Evolutionary conservation across 78 protist genomes (phyloP).

Genomic region (Chrysochromulina tobinii): DNA sequence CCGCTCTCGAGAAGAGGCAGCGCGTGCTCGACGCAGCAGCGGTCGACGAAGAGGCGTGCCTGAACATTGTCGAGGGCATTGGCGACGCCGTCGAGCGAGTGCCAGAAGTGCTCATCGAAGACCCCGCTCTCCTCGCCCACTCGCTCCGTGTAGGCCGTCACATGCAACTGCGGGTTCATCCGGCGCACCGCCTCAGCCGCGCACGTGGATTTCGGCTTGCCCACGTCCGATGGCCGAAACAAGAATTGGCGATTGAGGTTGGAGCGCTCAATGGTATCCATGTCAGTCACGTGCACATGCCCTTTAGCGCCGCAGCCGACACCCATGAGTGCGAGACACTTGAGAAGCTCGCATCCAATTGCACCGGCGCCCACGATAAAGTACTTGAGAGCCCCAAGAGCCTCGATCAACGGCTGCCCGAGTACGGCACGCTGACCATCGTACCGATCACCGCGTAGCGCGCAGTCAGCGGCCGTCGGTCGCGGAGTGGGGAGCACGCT

Average conservation of each 20-base stretch:
- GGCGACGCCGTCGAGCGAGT: conserved; percentile 66
- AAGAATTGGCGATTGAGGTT: conserved; percentile 97
- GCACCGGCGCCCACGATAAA: conserved; percentile 96
- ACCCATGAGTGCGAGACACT: conserved; percentile 93
- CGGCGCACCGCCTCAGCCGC: not conserved
- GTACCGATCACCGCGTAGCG: conserved; percentile 14
- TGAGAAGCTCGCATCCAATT: conserved; percentile 96
- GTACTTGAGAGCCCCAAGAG: not conserved
- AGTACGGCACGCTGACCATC: conserved; percentile 21
- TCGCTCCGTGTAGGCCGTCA: not conserved
- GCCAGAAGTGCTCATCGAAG: conserved; percentile 42
- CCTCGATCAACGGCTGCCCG: not conserved
- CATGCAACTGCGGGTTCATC: not conserved
- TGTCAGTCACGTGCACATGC: conserved; percentile 87
- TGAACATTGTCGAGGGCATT: conserved; percentile 95
- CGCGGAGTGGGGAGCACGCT: conserved; percentile 43
- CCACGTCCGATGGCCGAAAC: conserved; percentile 85
- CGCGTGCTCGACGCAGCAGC: conserved; percentile 81
- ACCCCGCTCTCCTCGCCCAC: not conserved
- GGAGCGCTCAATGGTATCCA: conserved; percentile 93
- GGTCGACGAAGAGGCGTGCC: conserved; percentile 94
- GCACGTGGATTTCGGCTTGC: not conserved
- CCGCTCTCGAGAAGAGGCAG: conserved; percentile 96
- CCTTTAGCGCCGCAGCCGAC: conserved; percentile 62
- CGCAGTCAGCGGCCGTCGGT: not conserved